Conservation (phyloP, 176 grass and related monocot genomes). For the Musa troglodytarum region DNA sequence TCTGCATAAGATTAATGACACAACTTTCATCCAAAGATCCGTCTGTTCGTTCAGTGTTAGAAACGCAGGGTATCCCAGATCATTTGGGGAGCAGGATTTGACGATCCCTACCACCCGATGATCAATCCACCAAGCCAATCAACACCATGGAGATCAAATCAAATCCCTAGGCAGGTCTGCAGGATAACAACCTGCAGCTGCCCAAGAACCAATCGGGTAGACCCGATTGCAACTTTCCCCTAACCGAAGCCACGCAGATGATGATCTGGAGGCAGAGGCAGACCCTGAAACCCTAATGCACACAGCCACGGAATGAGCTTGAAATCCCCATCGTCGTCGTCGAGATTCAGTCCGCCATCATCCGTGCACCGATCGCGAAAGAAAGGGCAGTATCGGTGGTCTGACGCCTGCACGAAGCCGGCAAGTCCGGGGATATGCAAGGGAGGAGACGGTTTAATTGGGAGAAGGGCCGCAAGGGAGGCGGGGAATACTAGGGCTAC, state of each 20-base stretch:
- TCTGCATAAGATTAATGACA: background rate
- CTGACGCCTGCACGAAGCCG: conserved; percentile 18
- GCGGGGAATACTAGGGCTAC: too few relatives aligned
- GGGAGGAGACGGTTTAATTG: background rate
- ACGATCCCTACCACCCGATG: conserved; percentile 52
- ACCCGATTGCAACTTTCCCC: conserved; percentile 10
- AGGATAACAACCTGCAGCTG: conserved; percentile 22
- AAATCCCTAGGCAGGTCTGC: background rate
- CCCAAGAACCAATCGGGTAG: conserved; percentile 26
- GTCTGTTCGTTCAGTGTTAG: conserved; percentile 48
- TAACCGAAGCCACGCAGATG: conserved; percentile 7
- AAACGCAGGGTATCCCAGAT: conserved; percentile 42
- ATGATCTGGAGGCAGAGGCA: background rate
- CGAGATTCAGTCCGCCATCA: background rate
- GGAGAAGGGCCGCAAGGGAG: too few relatives aligned
- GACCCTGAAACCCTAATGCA: conserved; percentile 27
- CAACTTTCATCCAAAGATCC: background rate
- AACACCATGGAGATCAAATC: conserved; percentile 1
- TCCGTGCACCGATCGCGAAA: background rate
- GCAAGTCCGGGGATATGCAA: conserved; percentile 29
- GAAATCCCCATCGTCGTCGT: conserved; percentile 46
- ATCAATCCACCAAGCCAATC: conserved; percentile 6
- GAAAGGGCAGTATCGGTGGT: background rate
- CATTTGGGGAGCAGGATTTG: conserved; percentile 49
- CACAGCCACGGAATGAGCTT: conserved; percentile 42